Evolutionary conservation across 352 stramenopile genomes (phyloP), one percentile per base, ranked within the genome.

Genomic region (Thraustochytrium striatum): DNA sequence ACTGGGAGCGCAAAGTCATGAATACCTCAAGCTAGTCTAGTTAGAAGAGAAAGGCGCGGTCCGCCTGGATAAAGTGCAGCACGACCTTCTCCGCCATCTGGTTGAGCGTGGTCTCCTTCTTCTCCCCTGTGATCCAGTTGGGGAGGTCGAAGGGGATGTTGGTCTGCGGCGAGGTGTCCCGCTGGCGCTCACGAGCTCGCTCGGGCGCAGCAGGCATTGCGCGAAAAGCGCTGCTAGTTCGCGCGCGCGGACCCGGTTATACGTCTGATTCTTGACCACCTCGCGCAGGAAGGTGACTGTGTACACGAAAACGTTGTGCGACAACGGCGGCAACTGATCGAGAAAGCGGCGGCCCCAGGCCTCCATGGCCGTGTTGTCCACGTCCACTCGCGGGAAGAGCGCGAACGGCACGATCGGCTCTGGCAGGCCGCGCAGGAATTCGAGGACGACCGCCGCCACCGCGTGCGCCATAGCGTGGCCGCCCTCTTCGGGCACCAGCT

Each of bases 231-330:
- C 32, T 1, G 70, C 70, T 61, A 80, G 70, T 16, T 69, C 55
- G 8, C 9, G 0, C 5, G 58, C 57, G 16, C 32, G 19, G 0
- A 73, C 32, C 16, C 57, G 33, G 30, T 80, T 80, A 57, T 72
- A 80, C 2, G 38, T 19, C 5, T 32, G 55, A 7, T 79, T 79
- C 57, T 80, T 80, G 36, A 80, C 32, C 7, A 80, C 36, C 33
- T 80, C 70, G 28, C 58, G 55, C 33, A 80, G 28, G 55, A 80
- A 80, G 41, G 70, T 72, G 21, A 80, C 52, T 52, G 79, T 62
- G 58, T 80, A 80, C 21, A 80, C 43, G 36, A 80, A 80, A n/a
- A 80, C 58, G 32, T 80, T 80, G 41, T 80, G 55, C 28, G 44
- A 58, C 8, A 70, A 28, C 21, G 55, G 55, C 28, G 70, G 58